Base-by-base conservation (phyloP, 139 green algal species). In the Cymbomonas tetramitiformis region DNA sequence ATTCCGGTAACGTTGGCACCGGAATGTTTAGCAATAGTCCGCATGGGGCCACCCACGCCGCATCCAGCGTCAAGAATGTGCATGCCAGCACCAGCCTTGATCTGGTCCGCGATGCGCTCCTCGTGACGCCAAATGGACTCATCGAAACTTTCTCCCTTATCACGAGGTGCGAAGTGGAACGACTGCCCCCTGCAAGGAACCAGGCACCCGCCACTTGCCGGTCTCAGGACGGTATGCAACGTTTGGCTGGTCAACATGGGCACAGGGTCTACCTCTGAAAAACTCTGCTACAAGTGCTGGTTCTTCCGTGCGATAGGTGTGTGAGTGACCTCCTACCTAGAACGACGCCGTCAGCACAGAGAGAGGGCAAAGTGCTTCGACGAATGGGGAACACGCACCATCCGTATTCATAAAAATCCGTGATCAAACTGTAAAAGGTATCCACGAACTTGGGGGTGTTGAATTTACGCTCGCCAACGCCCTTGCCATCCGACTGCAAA, bases 361-460 rank as follows among this genome's bases (percentile, higher is more conserved):
- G n/a, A n/a, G n/a, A n/a, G n/a, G n/a, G n/a, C n/a, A n/a, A n/a
- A n/a, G n/a, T n/a, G n/a, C n/a, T n/a, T n/a, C n/a, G n/a, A n/a
- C n/a, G n/a, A n/a, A n/a, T n/a, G n/a, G n/a, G n/a, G n/a, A n/a
- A n/a, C n/a, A n/a, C 78, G 30, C 90, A 88, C 90, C 90, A 97
- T 19, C 90, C 90, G 80, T 86, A 97, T 61, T 98, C 91, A 71
- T 98, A 98, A 47, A 98, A 86, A 71, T 98, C 91, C 5, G 88
- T 93, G 26, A 90, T 77, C 18, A 88, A 56, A 34, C 47, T 70
- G 73, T 87, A 88, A 53, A 88, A 88, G 21, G 46, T 62, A 41
- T 62, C 53, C 25, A 62, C 55, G 24, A 62, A 62, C 26, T 51
- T 38, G 8, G 55, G 55, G 19, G 55, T 52, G 38, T 23, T 53